These are phyloP conservation scores for Sclerotinia borealis DNA, from an alignment of 2,329 filamentous ascomycete species.

Conservation along the genomic window DNA sequence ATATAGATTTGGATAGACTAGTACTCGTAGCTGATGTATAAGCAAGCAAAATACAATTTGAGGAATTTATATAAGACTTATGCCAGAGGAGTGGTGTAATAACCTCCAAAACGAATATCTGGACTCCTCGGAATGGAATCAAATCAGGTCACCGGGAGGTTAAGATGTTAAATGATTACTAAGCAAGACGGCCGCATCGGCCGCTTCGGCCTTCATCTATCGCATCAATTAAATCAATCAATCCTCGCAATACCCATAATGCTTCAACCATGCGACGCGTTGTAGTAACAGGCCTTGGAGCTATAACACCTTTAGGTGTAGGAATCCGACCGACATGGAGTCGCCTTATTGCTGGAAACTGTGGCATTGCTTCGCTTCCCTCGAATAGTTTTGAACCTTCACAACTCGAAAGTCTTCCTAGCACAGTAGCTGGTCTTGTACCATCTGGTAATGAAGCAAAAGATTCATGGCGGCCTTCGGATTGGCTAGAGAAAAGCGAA, in stretches of 20 bases:
- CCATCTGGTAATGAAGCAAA: slow-evolving; percentile 47
- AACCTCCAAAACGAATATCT: too few relatives aligned
- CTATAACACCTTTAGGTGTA: slow-evolving; percentile 76
- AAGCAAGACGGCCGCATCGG: neutral
- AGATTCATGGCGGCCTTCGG: slow-evolving; percentile 45
- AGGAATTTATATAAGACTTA: too few relatives aligned
- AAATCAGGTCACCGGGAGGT: neutral
- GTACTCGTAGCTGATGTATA: too few relatives aligned
- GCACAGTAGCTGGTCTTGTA: slow-evolving; percentile 78
- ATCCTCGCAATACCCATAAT: neutral
- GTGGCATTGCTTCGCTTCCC: slow-evolving; percentile 72
- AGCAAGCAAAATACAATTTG: too few relatives aligned
- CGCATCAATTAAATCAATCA: neutral
- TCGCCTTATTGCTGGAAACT: slow-evolving; percentile 71
- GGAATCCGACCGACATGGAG: slow-evolving; percentile 74
- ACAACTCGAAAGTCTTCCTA: slow-evolving; percentile 66
- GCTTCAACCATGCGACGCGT: slow-evolving; percentile 50
- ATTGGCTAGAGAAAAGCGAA: slow-evolving; percentile 50
- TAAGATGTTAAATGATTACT: neutral
- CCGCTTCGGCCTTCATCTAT: neutral
- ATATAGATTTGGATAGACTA: too few relatives aligned
- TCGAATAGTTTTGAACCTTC: slow-evolving; percentile 33
- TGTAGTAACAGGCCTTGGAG: slow-evolving; percentile 77
- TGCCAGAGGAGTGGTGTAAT: too few relatives aligned
- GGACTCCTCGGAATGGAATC: neutral